Evolutionary conservation across 148 eudicot species (phyloP).

Genomic region (Nyssa sinensis): DNA sequence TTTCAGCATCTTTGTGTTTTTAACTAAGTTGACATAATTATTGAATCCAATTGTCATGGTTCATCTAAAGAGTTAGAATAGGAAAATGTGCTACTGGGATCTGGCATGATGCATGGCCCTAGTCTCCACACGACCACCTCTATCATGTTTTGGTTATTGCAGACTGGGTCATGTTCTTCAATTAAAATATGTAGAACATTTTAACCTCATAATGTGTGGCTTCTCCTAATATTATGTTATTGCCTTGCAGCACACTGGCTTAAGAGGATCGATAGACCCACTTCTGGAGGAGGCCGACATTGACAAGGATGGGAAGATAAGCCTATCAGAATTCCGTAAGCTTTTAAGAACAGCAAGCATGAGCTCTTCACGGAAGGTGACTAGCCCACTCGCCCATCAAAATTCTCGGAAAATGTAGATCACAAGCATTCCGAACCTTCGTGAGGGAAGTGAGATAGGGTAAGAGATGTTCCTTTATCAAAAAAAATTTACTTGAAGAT

Average conservation of each 20-base stretch:
- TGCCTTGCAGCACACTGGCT: conserved; percentile 70
- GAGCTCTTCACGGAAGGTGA: conserved; percentile 41
- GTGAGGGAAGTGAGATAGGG: not conserved
- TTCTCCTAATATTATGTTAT: not conserved
- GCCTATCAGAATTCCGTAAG: conserved; percentile 82
- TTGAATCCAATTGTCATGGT: no score
- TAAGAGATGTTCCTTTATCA: not conserved
- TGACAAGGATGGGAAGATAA: conserved; percentile 89
- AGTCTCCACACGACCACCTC: no score
- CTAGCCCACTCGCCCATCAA: conserved; percentile 36
- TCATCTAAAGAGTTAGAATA: no score
- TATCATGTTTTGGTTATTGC: not conserved
- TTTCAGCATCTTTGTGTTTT: not conserved
- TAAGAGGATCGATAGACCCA: conserved; percentile 88
- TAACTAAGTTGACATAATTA: no score
- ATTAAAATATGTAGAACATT: not conserved
- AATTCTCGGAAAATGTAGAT: conserved; percentile 13
- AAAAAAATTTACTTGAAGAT: conserved; percentile 1
- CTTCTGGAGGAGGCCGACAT: conserved; percentile 90
- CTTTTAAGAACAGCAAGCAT: conserved; percentile 91
- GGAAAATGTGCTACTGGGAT: no score
- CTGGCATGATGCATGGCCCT: no score
- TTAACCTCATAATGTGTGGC: not conserved
- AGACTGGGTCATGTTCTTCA: not conserved
- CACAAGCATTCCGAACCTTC: not conserved